phyloP scores from a whole-genome alignment of 2,329 filamentous ascomycete genomes.

The Penicillium sp. region DNA sequence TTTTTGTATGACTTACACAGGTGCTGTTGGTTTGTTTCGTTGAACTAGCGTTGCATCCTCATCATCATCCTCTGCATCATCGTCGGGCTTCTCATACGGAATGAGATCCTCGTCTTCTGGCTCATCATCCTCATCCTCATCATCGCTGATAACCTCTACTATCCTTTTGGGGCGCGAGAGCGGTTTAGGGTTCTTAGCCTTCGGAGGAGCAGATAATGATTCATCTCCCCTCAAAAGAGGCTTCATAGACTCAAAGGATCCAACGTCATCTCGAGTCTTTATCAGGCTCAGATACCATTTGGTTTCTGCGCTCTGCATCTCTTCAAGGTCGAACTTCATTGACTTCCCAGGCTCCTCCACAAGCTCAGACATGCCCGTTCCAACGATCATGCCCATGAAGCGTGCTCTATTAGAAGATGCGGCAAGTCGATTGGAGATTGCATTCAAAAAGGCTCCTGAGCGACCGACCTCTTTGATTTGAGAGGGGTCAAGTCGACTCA shows the following conservation, averaged over 20 bases:
- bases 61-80: conserved; percentile 86
- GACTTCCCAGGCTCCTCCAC: conserved; percentile 66
- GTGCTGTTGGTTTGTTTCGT: conserved; percentile 76
- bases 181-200: conserved; percentile 5
- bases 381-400: conserved; percentile 85
- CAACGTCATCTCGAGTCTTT: conserved; percentile 62
- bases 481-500: conserved; percentile 65
- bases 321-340: conserved; percentile 82
- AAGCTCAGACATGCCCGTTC: conserved; percentile 68
- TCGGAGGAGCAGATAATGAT: conserved; percentile 15
- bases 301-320: conserved; percentile 71
- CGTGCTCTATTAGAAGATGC: conserved; percentile 73
- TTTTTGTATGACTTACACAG: conserved; percentile 57
- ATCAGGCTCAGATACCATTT: conserved; percentile 71
- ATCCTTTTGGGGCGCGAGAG: conserved; percentile 29
- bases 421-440: conserved; percentile 81
- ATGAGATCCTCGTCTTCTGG: conserved; percentile 68
- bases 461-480: conserved; percentile 69
- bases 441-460: conserved; percentile 70
- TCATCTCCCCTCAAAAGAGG: conserved; percentile 13
- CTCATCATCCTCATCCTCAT: conserved; percentile 43
- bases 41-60: conserved; percentile 87
- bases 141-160: conserved; percentile 62
- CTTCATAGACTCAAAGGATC: conserved; percentile 56
- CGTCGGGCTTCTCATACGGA: conserved; percentile 81